Conservation (phyloP, 1,139 yeast genomes). For the Sugiyamaella grinbergsii region DNA sequence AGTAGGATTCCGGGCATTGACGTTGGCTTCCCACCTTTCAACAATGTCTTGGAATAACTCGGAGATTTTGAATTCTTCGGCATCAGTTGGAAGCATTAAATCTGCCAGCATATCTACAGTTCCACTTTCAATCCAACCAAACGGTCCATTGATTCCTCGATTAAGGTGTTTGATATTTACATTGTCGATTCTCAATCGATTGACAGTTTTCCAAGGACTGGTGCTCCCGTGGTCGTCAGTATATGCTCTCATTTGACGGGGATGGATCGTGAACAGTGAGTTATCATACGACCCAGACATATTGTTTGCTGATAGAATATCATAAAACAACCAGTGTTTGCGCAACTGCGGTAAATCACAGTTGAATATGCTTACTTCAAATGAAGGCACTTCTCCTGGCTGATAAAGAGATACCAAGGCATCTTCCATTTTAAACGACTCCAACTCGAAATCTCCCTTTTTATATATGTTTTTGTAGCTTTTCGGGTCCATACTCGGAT, state of each 20-base stretch:
- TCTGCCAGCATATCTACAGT: slow-evolving; percentile 93
- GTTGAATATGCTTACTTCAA: slow-evolving; percentile 81
- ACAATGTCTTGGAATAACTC: slow-evolving; percentile 46
- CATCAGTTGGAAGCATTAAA: slow-evolving; percentile 72
- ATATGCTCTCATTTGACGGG: slow-evolving; percentile 54
- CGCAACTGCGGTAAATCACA: slow-evolving; percentile 79
- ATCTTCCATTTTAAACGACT: slow-evolving; percentile 79
- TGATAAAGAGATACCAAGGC: slow-evolving; percentile 78
- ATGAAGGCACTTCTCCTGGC: slow-evolving; percentile 74
- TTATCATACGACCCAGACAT: slow-evolving; percentile 93
- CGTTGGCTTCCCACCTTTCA: slow-evolving; percentile 45
- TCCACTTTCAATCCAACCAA: slow-evolving; percentile 95
- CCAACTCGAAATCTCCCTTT: slow-evolving; percentile 94
- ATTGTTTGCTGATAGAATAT: slow-evolving; percentile 77
- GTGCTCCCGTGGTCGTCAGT: slow-evolving; percentile 26
- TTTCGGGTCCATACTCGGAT: slow-evolving; percentile 77
- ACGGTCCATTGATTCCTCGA: slow-evolving; percentile 88
- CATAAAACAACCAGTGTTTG: slow-evolving; percentile 92
- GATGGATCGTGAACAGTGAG: slow-evolving; percentile 87
- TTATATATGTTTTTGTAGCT: slow-evolving; percentile 70
- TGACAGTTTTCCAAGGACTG: slow-evolving; percentile 61
- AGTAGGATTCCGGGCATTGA: slow-evolving; percentile 24
- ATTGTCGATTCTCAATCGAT: slow-evolving; percentile 80
- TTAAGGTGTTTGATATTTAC: slow-evolving; percentile 86
- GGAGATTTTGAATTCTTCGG: slow-evolving; percentile 46